These are phyloP conservation scores for Thalassiosira gravida DNA, from an alignment of 352 stramenopile species.

Conservation along the genomic window DNA sequence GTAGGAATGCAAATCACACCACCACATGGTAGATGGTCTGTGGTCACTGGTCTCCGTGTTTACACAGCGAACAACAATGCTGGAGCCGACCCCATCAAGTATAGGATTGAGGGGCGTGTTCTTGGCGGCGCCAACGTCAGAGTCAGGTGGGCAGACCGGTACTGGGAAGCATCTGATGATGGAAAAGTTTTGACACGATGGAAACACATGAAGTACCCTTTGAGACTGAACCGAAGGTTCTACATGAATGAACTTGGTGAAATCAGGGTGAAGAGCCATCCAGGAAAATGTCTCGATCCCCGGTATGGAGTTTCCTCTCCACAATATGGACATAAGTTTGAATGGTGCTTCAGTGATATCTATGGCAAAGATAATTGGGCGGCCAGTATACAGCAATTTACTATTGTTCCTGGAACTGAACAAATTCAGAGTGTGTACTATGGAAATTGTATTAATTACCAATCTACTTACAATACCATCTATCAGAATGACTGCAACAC, in stretches of 20 bases:
- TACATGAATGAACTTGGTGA: constrained; percentile 31
- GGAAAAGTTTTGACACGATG: neutral
- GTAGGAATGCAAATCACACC: constrained; percentile 27
- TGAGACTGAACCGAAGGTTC: constrained; percentile 7
- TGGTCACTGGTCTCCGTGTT: constrained; percentile 42
- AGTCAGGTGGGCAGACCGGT: neutral
- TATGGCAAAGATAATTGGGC: neutral
- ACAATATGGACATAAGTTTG: neutral
- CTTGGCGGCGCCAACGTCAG: constrained; percentile 10
- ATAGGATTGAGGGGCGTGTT: constrained; percentile 24
- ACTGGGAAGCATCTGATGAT: constrained; percentile 1
- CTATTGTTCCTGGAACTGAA: neutral
- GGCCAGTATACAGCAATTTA: neutral
- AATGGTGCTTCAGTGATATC: constrained; percentile 4
- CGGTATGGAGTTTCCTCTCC: neutral
- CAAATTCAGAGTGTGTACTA: neutral
- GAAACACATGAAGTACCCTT: neutral
- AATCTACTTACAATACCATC: neutral
- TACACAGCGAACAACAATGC: constrained; percentile 42
- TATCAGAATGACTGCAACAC: neutral
- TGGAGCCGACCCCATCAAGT: constrained; percentile 36
- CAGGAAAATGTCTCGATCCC: constrained; percentile 28
- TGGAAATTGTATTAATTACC: neutral
- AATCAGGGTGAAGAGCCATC: constrained; percentile 32
- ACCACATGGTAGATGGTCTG: constrained; percentile 27